Evolutionary conservation across 2,329 filamentous ascomycete genomes (phyloP), one percentile per base, ranked within the genome.

Genomic region (Lachnellula cervina): DNA sequence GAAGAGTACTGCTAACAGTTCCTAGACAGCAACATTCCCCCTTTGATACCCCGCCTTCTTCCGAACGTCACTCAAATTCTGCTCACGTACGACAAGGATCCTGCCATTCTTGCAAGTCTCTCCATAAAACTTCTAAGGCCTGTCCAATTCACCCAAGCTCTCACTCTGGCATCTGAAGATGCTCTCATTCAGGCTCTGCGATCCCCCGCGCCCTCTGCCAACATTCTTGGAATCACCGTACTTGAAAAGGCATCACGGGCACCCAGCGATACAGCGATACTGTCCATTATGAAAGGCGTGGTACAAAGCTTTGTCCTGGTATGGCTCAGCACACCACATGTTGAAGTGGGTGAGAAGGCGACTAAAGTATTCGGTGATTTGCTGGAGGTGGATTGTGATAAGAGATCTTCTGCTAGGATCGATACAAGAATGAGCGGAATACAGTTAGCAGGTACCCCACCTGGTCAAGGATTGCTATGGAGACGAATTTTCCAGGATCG

Each of bases 181-280:
- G 72, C 77, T 14, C 68, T 86, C 3, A 69, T 82, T 48, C 72
- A 74, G 38, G 81, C 81, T 23, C 72, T 86, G 16, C 68, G 69
- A 47, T 83, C 81, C 1, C 76, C 80, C 1, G 73, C 80, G 0
- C 75, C 81, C 0, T 78, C 80, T 2, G 80, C 80, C 32, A 83
- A 82, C 64, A 71, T 83, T 16, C 77, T 86, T 23, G 82, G 77
- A 63, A 74, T 86, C 62, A 70, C 76, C 52, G 73, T 86, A 52
- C 64, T 86, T 28, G 72, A 79, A 57, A 86, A 85, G 63, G 82
- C 80, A 4, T 71, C 78, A 21, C 66, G 68, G 16, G 72, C 72
- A 3, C 75, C 80, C 13, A 67, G 72, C 50, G 78, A 83, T 49
- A 76, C 76, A 34, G 74, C 76, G 38, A 75, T 79, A 35, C 69